Percentiles rank a stretch among this genome's conserved stretches.
Conservation (phyloP, 2,329 filamentous ascomycete genomes). For the Penicillium hesseltinei region DNA sequence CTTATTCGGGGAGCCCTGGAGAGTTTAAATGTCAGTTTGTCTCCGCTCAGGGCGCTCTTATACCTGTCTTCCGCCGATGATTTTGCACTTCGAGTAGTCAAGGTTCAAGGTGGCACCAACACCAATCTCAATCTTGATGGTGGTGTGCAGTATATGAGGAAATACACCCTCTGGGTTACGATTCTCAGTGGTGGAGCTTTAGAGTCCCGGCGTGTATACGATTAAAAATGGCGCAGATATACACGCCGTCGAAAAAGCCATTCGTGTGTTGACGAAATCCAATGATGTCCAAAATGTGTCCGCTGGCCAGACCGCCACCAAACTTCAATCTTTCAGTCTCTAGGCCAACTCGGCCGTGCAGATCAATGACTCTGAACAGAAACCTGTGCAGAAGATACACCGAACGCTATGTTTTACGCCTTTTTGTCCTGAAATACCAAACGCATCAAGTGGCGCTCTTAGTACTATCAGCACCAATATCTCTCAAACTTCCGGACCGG, state of each 20-base stretch:
- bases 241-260: conserved; percentile 15
- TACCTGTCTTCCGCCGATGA: conserved; percentile 49
- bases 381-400: conserved; percentile 7
- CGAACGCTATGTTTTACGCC: conserved; percentile 3
- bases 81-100: conserved; percentile 40
- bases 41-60: conserved; percentile 39
- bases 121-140: conserved; percentile 15
- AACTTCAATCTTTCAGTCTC: conserved; percentile 33
- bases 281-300: conserved; percentile 39
- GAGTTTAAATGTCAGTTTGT: background rate
- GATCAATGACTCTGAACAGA: conserved; percentile 34
- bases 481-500: conserved; percentile 48
- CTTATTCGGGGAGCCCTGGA: background rate
- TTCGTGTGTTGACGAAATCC: conserved; percentile 25
- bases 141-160: conserved; percentile 11
- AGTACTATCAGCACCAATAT: conserved; percentile 29
- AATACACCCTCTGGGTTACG: conserved; percentile 32
- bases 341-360: conserved; percentile 30
- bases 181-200: conserved; percentile 40
- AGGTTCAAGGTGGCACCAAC: conserved; percentile 31
- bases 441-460: conserved; percentile 23
- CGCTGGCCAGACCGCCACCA: conserved; percentile 30
- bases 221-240: conserved; percentile 9
- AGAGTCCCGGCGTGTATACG: conserved; percentile 29
- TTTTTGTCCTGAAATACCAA: conserved; percentile 10